Percentiles rank a stretch among this genome's conserved stretches.
These are phyloP conservation scores for Pelargonium cotyledonis DNA, from an alignment of 441 rosid species.

Conservation along the genomic window DNA sequence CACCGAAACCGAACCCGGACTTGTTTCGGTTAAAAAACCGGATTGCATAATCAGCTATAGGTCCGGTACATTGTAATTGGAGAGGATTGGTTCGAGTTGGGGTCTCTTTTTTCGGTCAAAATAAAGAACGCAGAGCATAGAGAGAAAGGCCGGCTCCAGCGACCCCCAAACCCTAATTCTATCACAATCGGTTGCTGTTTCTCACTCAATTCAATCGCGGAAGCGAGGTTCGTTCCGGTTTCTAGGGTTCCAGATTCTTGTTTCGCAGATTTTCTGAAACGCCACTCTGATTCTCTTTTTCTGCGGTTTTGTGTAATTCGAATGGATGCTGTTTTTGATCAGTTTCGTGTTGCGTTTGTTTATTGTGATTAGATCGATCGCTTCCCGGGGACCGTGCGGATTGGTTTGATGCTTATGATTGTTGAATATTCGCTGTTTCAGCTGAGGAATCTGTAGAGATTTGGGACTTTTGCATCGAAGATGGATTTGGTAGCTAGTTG, in stretches of 20 bases:
- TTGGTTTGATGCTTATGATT: slow-evolving; percentile 25
- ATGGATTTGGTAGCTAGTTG: slow-evolving; percentile 86
- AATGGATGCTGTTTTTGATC: slow-evolving; percentile 1
- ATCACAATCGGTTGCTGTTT: slow-evolving; percentile 5
- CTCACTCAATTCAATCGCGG: slow-evolving; percentile 15
- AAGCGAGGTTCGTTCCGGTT: slow-evolving; percentile 15
- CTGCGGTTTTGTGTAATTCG: background rate
- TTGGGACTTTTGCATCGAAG: slow-evolving; percentile 18
- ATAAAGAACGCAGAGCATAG: slow-evolving; percentile 11
- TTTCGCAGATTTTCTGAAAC: slow-evolving; percentile 13
- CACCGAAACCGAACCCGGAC: slow-evolving; percentile 69
- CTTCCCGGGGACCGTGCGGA: slow-evolving; percentile 23
- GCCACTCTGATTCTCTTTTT: slow-evolving; percentile 11
- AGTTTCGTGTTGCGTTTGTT: slow-evolving; percentile 4
- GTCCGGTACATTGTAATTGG: slow-evolving; percentile 52
- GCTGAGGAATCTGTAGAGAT: slow-evolving; percentile 25
- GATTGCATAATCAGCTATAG: slow-evolving; percentile 65
- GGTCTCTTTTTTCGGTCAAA: slow-evolving; percentile 29
- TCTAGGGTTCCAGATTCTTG: background rate
- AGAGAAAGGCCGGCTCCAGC: slow-evolving; percentile 27
- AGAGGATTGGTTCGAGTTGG: slow-evolving; percentile 12
- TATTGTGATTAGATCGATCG: slow-evolving; percentile 34
- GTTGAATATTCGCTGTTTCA: slow-evolving; percentile 26
- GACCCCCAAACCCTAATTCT: slow-evolving; percentile 37
- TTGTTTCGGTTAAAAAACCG: slow-evolving; percentile 36